A percentile compares a stretch with the other conserved stretches of the same genome.
Conservation (phyloP, 208 protist genomes). For the Leishmania martiniquensis region DNA sequence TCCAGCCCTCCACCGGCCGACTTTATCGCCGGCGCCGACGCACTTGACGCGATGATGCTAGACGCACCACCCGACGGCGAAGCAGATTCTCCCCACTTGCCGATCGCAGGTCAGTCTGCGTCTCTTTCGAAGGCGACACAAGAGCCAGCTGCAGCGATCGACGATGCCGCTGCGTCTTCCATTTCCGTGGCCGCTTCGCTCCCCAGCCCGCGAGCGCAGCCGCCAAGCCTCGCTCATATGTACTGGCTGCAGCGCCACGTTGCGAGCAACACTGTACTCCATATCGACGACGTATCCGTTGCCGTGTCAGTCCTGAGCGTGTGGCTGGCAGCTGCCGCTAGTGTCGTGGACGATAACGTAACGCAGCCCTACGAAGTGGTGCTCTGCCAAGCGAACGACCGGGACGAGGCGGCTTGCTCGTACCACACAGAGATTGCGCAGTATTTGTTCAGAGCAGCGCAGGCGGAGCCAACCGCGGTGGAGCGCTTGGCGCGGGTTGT, state of each 20-base stretch:
- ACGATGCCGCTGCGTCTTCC: not conserved
- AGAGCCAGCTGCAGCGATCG: not conserved
- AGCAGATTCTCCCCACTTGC: not conserved
- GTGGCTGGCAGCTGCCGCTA: constrained; percentile 23
- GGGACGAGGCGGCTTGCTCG: not conserved
- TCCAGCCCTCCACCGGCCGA: not conserved
- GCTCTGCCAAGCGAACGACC: constrained; percentile 19
- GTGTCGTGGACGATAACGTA: not conserved
- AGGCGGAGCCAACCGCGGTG: constrained; percentile 6
- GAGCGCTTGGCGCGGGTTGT: constrained; percentile 20
- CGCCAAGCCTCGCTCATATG: constrained; percentile 58
- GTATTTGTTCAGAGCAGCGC: constrained; percentile 13
- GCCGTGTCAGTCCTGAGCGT: constrained; percentile 39
- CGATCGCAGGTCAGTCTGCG: not conserved
- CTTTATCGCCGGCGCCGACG: constrained; percentile 8
- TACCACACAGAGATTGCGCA: constrained; percentile 41
- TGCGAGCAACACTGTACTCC: constrained; percentile 49
- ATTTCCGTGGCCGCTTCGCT: not conserved
- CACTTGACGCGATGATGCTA: constrained; percentile 5
- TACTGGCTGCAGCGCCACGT: constrained; percentile 88
- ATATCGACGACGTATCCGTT: constrained; percentile 55
- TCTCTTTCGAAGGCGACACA: not conserved
- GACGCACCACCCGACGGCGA: not conserved
- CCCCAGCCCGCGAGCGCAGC: not conserved
- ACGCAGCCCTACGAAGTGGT: constrained; percentile 8